These are phyloP conservation scores for Fragaria iinumae DNA, from an alignment of 306 rosid species.

Conservation along the genomic window DNA sequence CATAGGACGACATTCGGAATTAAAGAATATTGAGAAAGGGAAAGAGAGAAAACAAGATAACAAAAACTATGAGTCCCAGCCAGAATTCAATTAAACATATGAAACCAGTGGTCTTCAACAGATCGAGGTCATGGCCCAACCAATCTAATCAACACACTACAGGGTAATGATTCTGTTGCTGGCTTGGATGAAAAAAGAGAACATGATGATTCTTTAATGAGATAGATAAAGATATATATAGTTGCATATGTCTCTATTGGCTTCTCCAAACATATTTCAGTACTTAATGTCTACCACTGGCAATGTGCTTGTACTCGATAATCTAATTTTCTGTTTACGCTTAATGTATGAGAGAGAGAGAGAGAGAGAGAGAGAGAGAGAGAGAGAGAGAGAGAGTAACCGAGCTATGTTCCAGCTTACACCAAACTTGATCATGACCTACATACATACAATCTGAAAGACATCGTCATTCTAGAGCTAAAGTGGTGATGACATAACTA, in stretches of 20 bases:
- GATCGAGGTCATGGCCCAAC: slow-evolving; percentile 9
- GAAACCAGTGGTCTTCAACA: background rate
- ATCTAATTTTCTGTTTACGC: background rate
- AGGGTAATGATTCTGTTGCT: background rate
- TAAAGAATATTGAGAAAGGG: background rate
- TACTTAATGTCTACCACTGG: background rate
- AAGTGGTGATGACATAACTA: background rate
- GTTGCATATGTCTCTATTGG: background rate
- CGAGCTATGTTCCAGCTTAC: background rate
- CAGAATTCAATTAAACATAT: background rate
- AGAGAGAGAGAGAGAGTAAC: background rate
- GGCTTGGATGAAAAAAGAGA: background rate
- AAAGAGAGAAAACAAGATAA: slow-evolving; percentile 3
- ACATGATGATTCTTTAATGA: background rate
- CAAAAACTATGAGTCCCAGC: background rate
- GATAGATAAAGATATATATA: background rate
- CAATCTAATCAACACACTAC: slow-evolving; percentile 7
- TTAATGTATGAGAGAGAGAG: background rate
- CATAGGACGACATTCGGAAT: background rate
- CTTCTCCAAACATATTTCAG: background rate
- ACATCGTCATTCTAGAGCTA: background rate
- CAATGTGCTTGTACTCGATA: background rate
- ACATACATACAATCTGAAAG: background rate
- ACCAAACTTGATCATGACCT: background rate
- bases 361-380: background rate